Base-by-base conservation (phyloP, 2,329 filamentous ascomycete genomes). In the Xylaria sp. region DNA sequence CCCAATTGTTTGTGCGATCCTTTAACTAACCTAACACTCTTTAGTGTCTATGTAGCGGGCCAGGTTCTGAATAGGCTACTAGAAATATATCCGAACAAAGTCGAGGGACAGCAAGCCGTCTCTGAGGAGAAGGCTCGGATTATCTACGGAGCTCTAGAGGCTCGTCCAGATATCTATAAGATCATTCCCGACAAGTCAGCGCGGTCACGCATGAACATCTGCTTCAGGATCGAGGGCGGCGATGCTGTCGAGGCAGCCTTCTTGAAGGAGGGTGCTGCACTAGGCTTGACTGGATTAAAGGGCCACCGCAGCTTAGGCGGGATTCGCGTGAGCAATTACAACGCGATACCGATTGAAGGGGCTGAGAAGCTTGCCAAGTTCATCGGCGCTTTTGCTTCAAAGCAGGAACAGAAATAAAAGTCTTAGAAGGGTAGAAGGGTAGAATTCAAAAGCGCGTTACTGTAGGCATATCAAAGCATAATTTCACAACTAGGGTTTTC, bases 191-290 rank as follows among this genome's bases (percentile, higher is more conserved):
- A 90, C 69, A 91, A 90, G 78, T 80, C 81, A 21, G 90, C 85
- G 2, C 89, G 94, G 60, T 96, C 92, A 70, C 83, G 92, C 58
- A 97, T 98, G 91, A 98, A 98, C 78, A 91, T 98, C 61, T 97
- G 93, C 83, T 97, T 97, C 83, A 83, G 93, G 15, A 84, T 96
- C 17, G 81, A 80, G 73, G 73, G 83, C 46, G 86, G 14, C 25
- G 87, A 89, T 54, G 88, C 85, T 12, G 84, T 88, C 21, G 94
- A 98, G 77, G 92, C 92, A 77, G 83, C 83, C 0, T 98, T 98
- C 79, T 77, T 98, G 47, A 84, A 89, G 63, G 87, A 90, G 50
- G 89, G 88, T 1, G 86, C 89, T 63, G 84, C 85, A 63, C 82
- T 81, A 56, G 87, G 90, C 0, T 80, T 97, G 23, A 87, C 88